Evolutionary conservation across 2,329 filamentous ascomycete species (phyloP), one percentile per base, ranked within the genome.

Genomic region (Penicillium sp.): DNA sequence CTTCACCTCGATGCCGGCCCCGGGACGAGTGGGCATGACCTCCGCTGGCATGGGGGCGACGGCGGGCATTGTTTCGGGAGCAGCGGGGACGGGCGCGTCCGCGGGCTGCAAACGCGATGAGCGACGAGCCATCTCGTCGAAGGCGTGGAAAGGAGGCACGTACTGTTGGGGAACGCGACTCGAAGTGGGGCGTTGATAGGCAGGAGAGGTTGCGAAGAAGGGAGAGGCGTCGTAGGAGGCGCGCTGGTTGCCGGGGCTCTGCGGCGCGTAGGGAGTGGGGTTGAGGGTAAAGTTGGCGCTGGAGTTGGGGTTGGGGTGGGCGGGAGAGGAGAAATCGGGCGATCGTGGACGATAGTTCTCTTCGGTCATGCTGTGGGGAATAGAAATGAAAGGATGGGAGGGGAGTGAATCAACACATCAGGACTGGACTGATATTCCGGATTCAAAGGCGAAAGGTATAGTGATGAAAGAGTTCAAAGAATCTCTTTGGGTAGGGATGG

Each of bases 1-100:
- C 77, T 87, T 91, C 69, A 99, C 92, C 45, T 92, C 76, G 79
- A 96, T 79, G 76, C 85, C 75, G 79, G 87, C 77, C 54, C 74
- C 72, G 49, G 75, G 71, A 43, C 70, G 68, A 43, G 73, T 63
- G 39, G 63, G 62, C 5, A 53, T 55, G 35, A 58, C 50, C 45
- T 70, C 67, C 20, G 68, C 65, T 34, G 66, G 61, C 54, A 68
- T 64, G 1, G 69, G 67, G 48, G 66, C 65, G n/a, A 69, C 55
- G n/a, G 63, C 34, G n/a, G 57, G 41, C 63, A 60, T 62, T 14
- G 54, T 22, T 28, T 57, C 57, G 12, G 58, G 55, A 47, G 63
- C 51, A 60, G 69, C 70, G 31, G 66, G 65, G 17, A 68, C 54
- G 1, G 70, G 67, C 43, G 66, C 61, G 54, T 73, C 69, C 56